Evolutionary conservation across 805 yeast genomes (phyloP), one percentile per base, ranked within the genome.

Genomic region (Kodamaea neixiangensis): DNA sequence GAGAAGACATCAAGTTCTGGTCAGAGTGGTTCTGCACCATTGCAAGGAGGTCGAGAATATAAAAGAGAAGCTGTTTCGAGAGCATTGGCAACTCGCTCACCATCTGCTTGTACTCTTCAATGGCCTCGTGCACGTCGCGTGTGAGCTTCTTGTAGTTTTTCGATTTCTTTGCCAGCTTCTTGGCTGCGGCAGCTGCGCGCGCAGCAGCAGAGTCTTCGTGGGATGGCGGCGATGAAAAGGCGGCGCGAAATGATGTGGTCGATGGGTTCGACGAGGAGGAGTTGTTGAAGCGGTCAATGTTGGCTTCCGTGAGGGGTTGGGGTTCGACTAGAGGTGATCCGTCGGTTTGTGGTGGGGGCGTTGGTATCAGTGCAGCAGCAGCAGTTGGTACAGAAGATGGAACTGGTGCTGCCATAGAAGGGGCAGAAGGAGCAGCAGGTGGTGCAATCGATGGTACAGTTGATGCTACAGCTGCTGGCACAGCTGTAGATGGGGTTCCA

Each of bases 1-100:
- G 81, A 1, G 96, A 89, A 1, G 97, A 84, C 99, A 94, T 94
- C 56, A 89, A 74, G 65, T 92, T 94, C 53, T 81, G 81, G 46
- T 80, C 81, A 13, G 96, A 79, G 61, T 87, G 85, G 52, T 86
- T 82, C 40, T 91, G 87, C 61, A 94, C 96, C 71, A 91, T 80
- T 11, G 96, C 86, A 52, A 94, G 75, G 56, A 94, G 73, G 67
- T 94, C 99, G 54, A 94, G 71, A 18, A 94, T 80, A 72, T 94
- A 94, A 56, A 91, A 87, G 5, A 94, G 74, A 25, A 94, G 74
- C 61, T 93, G 97, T 58, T 85, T 83, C 50, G 93, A 84, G 42
- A 87, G 77, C n/a, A 77, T 78, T 1, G 97, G 96, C 48, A 94
- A 77, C 49, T 75, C 71, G 49, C 82, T 81, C 33, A 94, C 84